Percentiles rank a stretch among this genome's conserved stretches.
Conservation (phyloP, 805 yeast species). For the Metschnikowia amazonensis region DNA sequence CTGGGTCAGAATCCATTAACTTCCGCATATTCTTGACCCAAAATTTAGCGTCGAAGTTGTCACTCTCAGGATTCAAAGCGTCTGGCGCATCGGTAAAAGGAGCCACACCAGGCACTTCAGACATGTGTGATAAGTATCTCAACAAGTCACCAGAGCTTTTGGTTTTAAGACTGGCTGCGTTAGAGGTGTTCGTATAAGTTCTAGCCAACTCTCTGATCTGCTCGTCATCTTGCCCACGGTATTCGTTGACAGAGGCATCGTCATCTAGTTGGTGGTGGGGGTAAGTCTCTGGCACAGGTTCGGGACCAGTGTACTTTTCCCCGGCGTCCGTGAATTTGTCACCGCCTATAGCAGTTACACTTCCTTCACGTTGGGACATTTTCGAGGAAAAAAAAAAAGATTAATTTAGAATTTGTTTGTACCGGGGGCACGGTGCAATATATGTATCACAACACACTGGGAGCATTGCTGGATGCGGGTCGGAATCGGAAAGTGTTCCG, state of each 20-base stretch:
- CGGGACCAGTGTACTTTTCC: conserved; percentile 9
- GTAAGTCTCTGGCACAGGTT: conserved; percentile 7
- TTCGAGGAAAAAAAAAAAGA: background rate
- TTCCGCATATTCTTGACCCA: conserved; percentile 68
- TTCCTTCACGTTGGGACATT: conserved; percentile 10
- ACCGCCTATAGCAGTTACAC: conserved; percentile 10
- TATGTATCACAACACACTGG: background rate
- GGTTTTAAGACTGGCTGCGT: conserved; percentile 14
- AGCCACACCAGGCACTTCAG: conserved; percentile 21
- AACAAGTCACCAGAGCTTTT: conserved; percentile 25
- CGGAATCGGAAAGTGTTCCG: conserved; percentile 3
- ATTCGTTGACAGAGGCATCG: conserved; percentile 15
- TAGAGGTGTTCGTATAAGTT: conserved; percentile 27
- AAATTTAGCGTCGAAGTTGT: conserved; percentile 54
- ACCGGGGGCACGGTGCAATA: background rate
- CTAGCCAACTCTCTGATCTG: conserved; percentile 43
- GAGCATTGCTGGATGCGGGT: background rate
- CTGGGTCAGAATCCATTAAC: conserved; percentile 50
- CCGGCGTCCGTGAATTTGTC: conserved; percentile 11
- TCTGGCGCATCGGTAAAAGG: conserved; percentile 16
- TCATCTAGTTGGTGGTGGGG: conserved; percentile 5
- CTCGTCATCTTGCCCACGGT: conserved; percentile 37
- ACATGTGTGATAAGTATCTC: conserved; percentile 45
- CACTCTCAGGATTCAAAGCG: conserved; percentile 53
- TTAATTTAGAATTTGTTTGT: background rate